Conservation (phyloP, 2,329 filamentous ascomycete species). For the Fusarium lyarnte region DNA sequence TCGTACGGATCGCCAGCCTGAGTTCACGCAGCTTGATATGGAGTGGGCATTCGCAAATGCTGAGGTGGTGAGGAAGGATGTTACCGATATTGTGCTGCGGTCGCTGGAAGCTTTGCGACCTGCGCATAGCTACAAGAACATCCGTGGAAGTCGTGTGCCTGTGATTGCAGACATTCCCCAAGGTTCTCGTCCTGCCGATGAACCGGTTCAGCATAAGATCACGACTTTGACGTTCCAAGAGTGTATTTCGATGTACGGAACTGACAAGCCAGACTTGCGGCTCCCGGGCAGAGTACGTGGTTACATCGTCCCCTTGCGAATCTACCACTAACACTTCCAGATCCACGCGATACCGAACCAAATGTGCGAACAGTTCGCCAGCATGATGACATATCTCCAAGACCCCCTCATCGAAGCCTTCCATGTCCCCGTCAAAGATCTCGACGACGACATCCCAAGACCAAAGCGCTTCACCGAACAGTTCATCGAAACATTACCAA, state of each 20-base stretch:
- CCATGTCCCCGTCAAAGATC: slow-evolving; percentile 61
- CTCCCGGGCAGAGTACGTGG: slow-evolving; percentile 73
- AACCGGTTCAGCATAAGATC: slow-evolving; percentile 45
- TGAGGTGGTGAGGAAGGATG: slow-evolving; percentile 46
- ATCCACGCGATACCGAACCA: slow-evolving; percentile 71
- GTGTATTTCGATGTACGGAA: slow-evolving; percentile 81
- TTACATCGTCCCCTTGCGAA: not conserved
- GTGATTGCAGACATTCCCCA: slow-evolving; percentile 42
- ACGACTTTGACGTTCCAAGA: slow-evolving; percentile 51
- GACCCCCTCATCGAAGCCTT: slow-evolving; percentile 80
- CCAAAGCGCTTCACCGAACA: slow-evolving; percentile 70
- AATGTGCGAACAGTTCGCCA: slow-evolving; percentile 68
- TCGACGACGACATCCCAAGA: slow-evolving; percentile 62
- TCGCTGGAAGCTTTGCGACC: slow-evolving; percentile 45
- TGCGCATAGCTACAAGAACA: slow-evolving; percentile 71
- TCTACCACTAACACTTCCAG: slow-evolving; percentile 47
- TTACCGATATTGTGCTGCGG: slow-evolving; percentile 49
- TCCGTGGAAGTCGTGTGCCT: slow-evolving; percentile 49
- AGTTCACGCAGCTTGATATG: slow-evolving; percentile 94
- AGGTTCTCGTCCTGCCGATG: slow-evolving; percentile 10
- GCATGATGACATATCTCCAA: slow-evolving; percentile 76
- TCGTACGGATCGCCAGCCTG: slow-evolving; percentile 90
- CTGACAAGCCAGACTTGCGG: slow-evolving; percentile 91
- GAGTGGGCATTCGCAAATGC: slow-evolving; percentile 86
- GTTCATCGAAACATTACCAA: slow-evolving; percentile 75